Evolutionary conservation across 2,329 filamentous ascomycete species (phyloP).

Genomic region (Xylaria sp.): DNA sequence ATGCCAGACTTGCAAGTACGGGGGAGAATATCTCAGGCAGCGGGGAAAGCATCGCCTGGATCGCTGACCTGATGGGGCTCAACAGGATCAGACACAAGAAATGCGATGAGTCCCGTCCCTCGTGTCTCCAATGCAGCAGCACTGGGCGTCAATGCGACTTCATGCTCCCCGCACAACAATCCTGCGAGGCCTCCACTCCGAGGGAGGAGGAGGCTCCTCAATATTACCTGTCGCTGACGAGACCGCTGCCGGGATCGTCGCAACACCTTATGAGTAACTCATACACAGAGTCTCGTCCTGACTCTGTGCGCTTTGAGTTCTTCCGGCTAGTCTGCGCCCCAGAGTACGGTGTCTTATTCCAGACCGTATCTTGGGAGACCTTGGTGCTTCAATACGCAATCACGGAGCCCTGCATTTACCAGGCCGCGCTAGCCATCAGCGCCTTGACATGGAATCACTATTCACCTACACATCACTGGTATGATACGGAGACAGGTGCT

Average conservation of each 20-base stretch:
- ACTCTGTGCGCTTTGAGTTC: constrained; percentile 19
- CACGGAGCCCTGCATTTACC: constrained; percentile 21
- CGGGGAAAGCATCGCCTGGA: not conserved
- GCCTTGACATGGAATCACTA: constrained; percentile 11
- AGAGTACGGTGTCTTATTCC: constrained; percentile 15
- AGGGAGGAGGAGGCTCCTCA: not conserved
- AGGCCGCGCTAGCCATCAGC: constrained; percentile 18
- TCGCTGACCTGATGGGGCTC: constrained; percentile 1
- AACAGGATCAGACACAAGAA: constrained; percentile 25
- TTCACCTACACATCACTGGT: constrained; percentile 1
- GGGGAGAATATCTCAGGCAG: not conserved
- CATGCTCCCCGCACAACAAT: constrained; percentile 2
- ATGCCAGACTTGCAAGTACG: constrained; percentile 27
- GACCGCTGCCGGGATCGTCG: not conserved
- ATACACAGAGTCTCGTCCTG: not conserved
- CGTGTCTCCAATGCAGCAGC: constrained; percentile 16
- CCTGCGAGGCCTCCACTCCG: not conserved
- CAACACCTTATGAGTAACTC: not conserved
- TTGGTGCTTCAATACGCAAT: constrained; percentile 9
- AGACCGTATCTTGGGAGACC: constrained; percentile 9
- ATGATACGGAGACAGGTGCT: constrained; percentile 6
- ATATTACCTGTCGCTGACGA: not conserved
- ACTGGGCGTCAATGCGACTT: constrained; percentile 23
- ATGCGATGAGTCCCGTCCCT: constrained; percentile 23
- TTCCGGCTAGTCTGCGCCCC: constrained; percentile 20